phyloP scores from a whole-genome alignment of 2,329 filamentous ascomycete genomes.

The Epicoccum sorghinum region DNA sequence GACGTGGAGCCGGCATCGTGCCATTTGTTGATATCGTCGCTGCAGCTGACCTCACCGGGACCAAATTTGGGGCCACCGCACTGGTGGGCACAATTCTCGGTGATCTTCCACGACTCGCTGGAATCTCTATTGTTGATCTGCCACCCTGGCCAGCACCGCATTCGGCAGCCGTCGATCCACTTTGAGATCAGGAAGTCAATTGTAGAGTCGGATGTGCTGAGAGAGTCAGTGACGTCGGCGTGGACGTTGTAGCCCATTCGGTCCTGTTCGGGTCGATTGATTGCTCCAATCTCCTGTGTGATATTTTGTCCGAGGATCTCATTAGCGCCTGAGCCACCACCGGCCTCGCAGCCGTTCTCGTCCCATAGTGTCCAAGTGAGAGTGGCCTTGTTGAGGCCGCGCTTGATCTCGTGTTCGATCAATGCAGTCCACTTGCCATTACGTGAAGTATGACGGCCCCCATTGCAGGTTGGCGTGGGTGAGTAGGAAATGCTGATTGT shows the following conservation, averaged over 20 bases:
- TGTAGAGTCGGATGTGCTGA: not conserved
- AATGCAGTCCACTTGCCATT: conserved; percentile 6
- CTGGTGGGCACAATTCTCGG: not conserved
- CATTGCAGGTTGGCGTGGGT: conserved; percentile 1
- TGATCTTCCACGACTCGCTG: not conserved
- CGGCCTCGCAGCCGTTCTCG: conserved; percentile 11
- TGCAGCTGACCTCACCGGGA: not conserved
- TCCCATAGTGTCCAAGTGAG: conserved; percentile 16
- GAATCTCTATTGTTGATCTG: not conserved
- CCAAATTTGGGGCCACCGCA: not conserved
- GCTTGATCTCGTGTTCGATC: conserved; percentile 7
- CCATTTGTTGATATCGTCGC: conserved; percentile 4
- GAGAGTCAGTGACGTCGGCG: not conserved
- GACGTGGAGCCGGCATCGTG: not conserved
- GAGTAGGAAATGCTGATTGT: not conserved
- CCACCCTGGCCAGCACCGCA: not conserved
- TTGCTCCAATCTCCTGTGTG: no score
- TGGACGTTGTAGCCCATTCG: not conserved
- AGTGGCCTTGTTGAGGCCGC: not conserved
- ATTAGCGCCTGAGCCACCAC: not conserved
- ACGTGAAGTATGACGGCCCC: not conserved
- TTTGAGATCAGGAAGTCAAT: conserved; percentile 5
- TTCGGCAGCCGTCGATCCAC: not conserved
- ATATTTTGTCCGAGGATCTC: not conserved
- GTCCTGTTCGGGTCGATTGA: not conserved